phyloP scores from a whole-genome alignment of 2,329 filamentous ascomycete species.

The Claviceps pusilla region DNA sequence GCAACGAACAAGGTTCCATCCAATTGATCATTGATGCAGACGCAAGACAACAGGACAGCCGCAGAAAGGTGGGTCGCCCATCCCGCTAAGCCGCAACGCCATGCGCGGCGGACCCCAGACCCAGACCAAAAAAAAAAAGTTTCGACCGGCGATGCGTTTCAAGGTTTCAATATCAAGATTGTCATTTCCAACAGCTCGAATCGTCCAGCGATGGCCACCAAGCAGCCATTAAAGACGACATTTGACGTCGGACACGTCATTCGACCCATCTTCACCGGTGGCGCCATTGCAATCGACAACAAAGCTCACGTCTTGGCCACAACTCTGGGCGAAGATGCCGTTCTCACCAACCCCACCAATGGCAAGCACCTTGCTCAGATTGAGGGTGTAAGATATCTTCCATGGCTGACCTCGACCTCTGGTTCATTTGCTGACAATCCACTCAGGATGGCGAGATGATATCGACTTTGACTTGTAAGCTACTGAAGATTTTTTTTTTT shows the following conservation, averaged over 20 bases:
- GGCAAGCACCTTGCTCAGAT: conserved; percentile 71
- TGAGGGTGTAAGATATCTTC: conserved; percentile 51
- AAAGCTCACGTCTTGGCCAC: conserved; percentile 72
- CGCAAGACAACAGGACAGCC: too few relatives aligned
- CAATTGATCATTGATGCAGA: neutral
- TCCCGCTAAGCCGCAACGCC: neutral
- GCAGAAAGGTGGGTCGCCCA: neutral
- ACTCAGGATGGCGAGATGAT: conserved; percentile 61
- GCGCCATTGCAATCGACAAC: conserved; percentile 68
- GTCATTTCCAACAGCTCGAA: neutral
- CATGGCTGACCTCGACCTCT: neutral
- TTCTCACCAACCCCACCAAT: conserved; percentile 72
- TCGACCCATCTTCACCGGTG: conserved; percentile 86
- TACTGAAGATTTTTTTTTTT: neutral
- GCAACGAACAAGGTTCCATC: neutral
- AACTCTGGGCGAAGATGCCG: conserved; percentile 78
- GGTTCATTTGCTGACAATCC: neutral
- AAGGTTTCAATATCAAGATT: neutral
- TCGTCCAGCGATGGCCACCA: conserved; percentile 35
- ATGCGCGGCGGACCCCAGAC: neutral
- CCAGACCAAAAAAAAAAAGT: neutral
- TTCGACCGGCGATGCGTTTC: neutral
- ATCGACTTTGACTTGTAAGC: conserved; percentile 53
- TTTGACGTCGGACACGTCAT: conserved; percentile 75
- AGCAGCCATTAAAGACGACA: conserved; percentile 62